Evolutionary conservation across 371 early-diverging fungal genomes (phyloP), one percentile per base, ranked within the genome.

Genomic region (Rhizopus arrhizus): DNA sequence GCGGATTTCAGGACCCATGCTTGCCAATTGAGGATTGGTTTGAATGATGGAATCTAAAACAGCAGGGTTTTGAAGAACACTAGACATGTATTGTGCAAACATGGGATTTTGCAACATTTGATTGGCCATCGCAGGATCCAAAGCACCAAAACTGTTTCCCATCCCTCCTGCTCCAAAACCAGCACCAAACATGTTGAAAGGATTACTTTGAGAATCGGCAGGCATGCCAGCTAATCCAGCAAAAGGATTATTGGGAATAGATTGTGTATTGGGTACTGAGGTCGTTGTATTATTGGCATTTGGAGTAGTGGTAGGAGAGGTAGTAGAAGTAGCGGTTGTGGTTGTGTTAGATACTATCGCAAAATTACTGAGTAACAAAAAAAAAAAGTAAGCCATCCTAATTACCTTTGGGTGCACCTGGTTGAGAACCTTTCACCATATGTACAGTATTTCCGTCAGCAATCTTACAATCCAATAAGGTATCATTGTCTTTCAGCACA

Each of bases 401-500:
- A 28, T 65, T 74, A 70, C 71, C 61, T 52, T 66, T 65, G 9
- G 75, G 38, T 16, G 66, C 73, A 40, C 72, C 78, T 40, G 80
- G 72, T 22, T 72, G 71, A 31, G 84, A 77, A 16, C 92, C 85
- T 42, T 84, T 85, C 8, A 95, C 94, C 89, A 95, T 85, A 59
- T 95, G 95, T 3, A 95, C 83, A 15, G 92, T 93, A 64, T 85
- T 80, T 0, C 85, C 89, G 41, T 90, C 89, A 0, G 81, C 83
- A 38, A 98, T 81, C 70, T 95, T 96, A 80, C 92, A 94, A 22
- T 75, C 78, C 6, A 75, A 70, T 12, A 98, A 69, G 0, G 80
- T 82, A 42, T 96, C 95, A 29, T 73, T 85, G 74, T 98, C 96
- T 82, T 98, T 97, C 51, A 98, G 85, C 15, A 98, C 94, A 54